Evolutionary conservation across 2,329 filamentous ascomycete species (phyloP).

Genomic region (Aspergillus pseudonomiae): DNA sequence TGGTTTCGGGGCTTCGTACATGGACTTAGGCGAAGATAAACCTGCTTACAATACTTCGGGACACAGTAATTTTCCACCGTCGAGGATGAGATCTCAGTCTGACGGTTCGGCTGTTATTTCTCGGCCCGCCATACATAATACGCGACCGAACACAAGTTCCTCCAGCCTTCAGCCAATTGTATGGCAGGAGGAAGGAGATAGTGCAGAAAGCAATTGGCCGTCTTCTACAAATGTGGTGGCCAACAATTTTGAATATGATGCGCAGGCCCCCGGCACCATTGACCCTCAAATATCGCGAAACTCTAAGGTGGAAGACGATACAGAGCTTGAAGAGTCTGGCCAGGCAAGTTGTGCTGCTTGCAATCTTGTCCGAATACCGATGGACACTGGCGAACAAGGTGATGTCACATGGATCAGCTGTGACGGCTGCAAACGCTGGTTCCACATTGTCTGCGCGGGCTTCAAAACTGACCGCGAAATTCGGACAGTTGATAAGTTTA

Average conservation of each 20-base stretch:
- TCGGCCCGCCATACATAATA: conserved; percentile 38
- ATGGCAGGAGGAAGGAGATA: conserved; percentile 36
- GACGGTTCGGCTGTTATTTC: conserved; percentile 45
- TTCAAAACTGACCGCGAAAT: conserved; percentile 67
- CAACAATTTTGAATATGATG: conserved; percentile 16
- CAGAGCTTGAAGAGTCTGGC: conserved; percentile 30
- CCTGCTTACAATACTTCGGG: conserved; percentile 15
- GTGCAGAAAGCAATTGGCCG: conserved; percentile 17
- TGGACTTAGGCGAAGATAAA: conserved; percentile 22
- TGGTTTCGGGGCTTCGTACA: conserved; percentile 22
- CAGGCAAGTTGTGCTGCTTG: conserved; percentile 61
- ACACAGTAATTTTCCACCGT: conserved; percentile 30
- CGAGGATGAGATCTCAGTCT: conserved; percentile 45
- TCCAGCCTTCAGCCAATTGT: conserved; percentile 37
- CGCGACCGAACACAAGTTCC: conserved; percentile 43
- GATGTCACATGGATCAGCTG: conserved; percentile 66
- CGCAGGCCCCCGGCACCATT: conserved; percentile 9
- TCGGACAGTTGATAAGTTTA: conserved; percentile 69
- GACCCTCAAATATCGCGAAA: conserved; percentile 18
- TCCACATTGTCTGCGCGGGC: conserved; percentile 68
- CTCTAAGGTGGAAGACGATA: conserved; percentile 34
- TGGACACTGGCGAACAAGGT: conserved; percentile 57
- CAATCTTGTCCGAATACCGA: conserved; percentile 56
- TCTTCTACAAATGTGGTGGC: conserved; percentile 13
- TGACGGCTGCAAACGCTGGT: conserved; percentile 70